Evolutionary conservation across 257 asterid genomes (phyloP).

Genomic region (Solanum acaule): DNA sequence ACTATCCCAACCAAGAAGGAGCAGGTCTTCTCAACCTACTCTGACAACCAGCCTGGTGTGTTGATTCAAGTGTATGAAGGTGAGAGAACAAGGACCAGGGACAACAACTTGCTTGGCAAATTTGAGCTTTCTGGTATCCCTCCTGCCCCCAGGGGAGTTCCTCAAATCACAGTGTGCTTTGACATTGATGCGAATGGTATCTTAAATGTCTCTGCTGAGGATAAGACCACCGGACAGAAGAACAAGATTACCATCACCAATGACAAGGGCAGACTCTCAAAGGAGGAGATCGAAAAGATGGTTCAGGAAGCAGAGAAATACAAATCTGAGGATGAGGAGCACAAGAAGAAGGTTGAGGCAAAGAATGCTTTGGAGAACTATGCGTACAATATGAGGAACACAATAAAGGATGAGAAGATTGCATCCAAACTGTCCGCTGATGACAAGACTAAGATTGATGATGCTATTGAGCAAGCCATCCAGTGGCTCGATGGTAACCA

Average conservation of each 20-base stretch:
- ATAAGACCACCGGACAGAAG: constrained; percentile 85
- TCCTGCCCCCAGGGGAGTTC: constrained; percentile 81
- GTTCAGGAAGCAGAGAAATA: constrained; percentile 82
- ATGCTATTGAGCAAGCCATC: constrained; percentile 49
- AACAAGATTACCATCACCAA: constrained; percentile 83
- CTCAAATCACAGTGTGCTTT: constrained; percentile 76
- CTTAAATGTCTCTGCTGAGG: constrained; percentile 74
- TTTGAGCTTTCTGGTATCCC: constrained; percentile 84
- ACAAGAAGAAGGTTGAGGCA: constrained; percentile 78
- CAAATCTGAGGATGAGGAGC: constrained; percentile 81
- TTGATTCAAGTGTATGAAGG: constrained; percentile 83
- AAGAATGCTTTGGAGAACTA: constrained; percentile 76
- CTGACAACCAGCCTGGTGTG: constrained; percentile 81
- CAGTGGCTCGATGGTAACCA: constrained; percentile 75
- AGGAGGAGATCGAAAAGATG: constrained; percentile 84
- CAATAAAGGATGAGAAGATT: constrained; percentile 68
- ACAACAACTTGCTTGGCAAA: constrained; percentile 67
- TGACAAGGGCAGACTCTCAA: constrained; percentile 74
- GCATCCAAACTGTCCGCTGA: constrained; percentile 47
- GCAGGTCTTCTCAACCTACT: constrained; percentile 75
- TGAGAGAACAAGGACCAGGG: constrained; percentile 65
- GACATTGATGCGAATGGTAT: constrained; percentile 83
- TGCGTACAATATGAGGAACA: constrained; percentile 87
- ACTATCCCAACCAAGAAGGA: constrained; percentile 81
- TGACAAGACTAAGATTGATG: constrained; percentile 69